Conservation (phyloP, 164 flowering plant genomes). For the Aristolochia californica region DNA sequence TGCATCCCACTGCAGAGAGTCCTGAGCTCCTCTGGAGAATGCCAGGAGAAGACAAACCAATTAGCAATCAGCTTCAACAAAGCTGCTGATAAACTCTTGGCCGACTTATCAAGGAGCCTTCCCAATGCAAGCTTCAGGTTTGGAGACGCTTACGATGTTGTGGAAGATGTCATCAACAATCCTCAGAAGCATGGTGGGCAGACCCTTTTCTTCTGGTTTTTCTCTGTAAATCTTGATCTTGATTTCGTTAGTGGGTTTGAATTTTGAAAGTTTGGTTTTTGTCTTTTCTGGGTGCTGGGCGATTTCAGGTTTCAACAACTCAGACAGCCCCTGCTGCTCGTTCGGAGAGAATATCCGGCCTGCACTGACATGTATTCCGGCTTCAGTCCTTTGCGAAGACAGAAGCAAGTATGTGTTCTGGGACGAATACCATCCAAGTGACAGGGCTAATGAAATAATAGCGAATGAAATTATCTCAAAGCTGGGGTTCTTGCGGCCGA, state of each 20-base stretch:
- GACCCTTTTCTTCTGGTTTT: not conserved
- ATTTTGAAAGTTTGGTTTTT: not conserved
- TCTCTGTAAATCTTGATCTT: not conserved
- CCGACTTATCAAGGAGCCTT: conserved; percentile 29
- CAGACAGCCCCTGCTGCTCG: conserved; percentile 85
- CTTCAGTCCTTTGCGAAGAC: conserved; percentile 63
- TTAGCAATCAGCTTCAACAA: conserved; percentile 63
- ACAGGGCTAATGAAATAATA: conserved; percentile 66
- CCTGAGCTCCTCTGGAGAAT: conserved; percentile 45
- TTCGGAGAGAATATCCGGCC: conserved; percentile 57
- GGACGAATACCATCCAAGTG: conserved; percentile 98
- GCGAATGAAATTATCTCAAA: conserved; percentile 70
- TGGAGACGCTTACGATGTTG: conserved; percentile 89
- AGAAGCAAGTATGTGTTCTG: conserved; percentile 89
- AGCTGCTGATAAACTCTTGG: conserved; percentile 35
- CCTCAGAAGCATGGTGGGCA: conserved; percentile 60
- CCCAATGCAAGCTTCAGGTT: conserved; percentile 57
- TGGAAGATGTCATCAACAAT: conserved; percentile 54
- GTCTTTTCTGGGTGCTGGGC: not conserved
- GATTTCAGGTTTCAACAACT: conserved; percentile 55
- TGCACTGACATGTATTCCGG: conserved; percentile 72
- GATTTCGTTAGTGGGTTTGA: too few relatives aligned
- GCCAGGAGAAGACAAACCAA: conserved; percentile 64
- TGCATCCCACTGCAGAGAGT: conserved; percentile 94
- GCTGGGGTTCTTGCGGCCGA: conserved; percentile 31